A percentile compares a stretch with the other conserved stretches of the same genome.
phyloP scores from a whole-genome alignment of 2,329 filamentous ascomycete species.

The Xylariomycetidae sp. region DNA sequence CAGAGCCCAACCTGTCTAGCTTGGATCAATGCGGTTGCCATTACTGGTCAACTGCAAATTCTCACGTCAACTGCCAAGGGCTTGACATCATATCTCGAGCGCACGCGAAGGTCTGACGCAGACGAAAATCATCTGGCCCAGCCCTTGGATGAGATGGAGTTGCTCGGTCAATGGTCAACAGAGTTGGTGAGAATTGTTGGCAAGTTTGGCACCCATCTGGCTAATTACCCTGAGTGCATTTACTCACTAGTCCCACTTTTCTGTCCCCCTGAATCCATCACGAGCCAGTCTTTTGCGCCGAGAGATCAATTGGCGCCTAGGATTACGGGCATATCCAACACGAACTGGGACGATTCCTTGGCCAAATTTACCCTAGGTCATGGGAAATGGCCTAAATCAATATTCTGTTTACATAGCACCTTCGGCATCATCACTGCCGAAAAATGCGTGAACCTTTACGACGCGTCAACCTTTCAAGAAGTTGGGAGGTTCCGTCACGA shows the following conservation, averaged over 20 bases:
- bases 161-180: not conserved
- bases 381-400: not conserved
- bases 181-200: not conserved
- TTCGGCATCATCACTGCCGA: not conserved
- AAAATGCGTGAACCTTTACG: not conserved
- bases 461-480: not conserved
- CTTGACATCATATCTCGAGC: not conserved
- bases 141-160: not conserved
- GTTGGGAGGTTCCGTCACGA: not conserved
- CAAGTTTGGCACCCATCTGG: not conserved
- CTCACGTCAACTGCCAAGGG: not conserved
- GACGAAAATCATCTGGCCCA: too few species aligned
- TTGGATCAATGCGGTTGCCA: not conserved
- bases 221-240: not conserved
- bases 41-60: not conserved
- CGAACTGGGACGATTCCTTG: conserved; percentile 1
- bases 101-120: not conserved
- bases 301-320: not conserved
- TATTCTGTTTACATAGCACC: not conserved
- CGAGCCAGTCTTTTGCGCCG: too few species aligned
- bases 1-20: not conserved
- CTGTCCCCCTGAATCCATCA: not conserved
- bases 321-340: not conserved
- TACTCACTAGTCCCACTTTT: not conserved
- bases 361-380: not conserved